Evolutionary conservation across 805 yeast species (phyloP).

Genomic region (Torulaspora franciscae): DNA sequence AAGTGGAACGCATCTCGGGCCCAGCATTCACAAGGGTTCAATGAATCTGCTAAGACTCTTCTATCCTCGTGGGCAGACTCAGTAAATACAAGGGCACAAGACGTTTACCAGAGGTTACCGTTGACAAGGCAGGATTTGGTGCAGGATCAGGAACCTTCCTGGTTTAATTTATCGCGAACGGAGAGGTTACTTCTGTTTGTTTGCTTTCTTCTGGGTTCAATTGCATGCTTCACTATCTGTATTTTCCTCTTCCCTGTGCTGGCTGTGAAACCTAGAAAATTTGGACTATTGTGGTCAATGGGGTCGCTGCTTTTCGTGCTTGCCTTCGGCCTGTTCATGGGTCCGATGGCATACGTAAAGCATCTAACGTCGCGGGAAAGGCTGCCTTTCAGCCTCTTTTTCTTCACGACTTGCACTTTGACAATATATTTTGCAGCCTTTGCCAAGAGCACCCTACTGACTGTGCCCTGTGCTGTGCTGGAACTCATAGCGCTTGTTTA

Average conservation of each 20-base stretch:
- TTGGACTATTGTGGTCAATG: conserved; percentile 85
- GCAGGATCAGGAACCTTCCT: conserved; percentile 58
- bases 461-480: conserved; percentile 66
- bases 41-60: conserved; percentile 36
- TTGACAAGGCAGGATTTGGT: conserved; percentile 49
- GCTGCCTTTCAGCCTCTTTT: conserved; percentile 72
- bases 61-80: conserved; percentile 40
- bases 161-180: conserved; percentile 70
- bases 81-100: conserved; percentile 42
- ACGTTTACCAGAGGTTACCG: conserved; percentile 63
- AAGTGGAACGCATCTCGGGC: conserved; percentile 37
- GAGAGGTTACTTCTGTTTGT: conserved; percentile 77
- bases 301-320: conserved; percentile 83
- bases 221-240: conserved; percentile 77
- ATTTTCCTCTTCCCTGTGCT: conserved; percentile 83
- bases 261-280: conserved; percentile 84
- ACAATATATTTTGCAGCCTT: conserved; percentile 77
- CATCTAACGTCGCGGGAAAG: conserved; percentile 75
- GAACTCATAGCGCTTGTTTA: conserved; percentile 86
- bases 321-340: conserved; percentile 88
- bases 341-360: conserved; percentile 72
- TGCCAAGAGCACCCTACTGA: conserved; percentile 62
- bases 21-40: conserved; percentile 25
- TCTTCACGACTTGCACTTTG: conserved; percentile 70
- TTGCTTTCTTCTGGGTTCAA: conserved; percentile 68